Conservation (phyloP, 2,329 filamentous ascomycete genomes). For the Zalaria sp. region DNA sequence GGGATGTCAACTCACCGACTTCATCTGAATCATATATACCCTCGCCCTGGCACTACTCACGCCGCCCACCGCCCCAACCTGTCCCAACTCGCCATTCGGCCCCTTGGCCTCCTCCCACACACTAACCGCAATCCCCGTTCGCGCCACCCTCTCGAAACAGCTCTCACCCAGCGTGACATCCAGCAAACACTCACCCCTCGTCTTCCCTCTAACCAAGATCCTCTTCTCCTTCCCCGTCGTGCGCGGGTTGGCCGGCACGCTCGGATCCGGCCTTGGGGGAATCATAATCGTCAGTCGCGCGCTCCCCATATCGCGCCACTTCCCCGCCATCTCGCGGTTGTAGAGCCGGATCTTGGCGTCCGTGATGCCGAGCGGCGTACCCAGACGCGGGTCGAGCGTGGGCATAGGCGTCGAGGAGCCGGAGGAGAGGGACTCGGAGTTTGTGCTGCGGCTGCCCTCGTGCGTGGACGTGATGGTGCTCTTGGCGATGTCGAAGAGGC, state of each 20-base stretch:
- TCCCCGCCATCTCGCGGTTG: slow-evolving; percentile 55
- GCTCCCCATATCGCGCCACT: slow-evolving; percentile 86
- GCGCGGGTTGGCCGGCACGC: slow-evolving; percentile 21
- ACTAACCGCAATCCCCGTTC: slow-evolving; percentile 75
- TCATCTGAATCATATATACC: slow-evolving; percentile 47
- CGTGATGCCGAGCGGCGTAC: slow-evolving; percentile 48
- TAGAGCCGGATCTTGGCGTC: slow-evolving; percentile 83
- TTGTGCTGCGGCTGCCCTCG: slow-evolving; percentile 35
- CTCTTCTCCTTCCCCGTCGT: slow-evolving; percentile 60
- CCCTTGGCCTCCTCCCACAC: slow-evolving; percentile 56
- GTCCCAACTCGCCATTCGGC: slow-evolving; percentile 42
- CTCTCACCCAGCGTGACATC: slow-evolving; percentile 76
- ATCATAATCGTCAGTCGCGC: slow-evolving; percentile 71
- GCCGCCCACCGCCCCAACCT: slow-evolving; percentile 44
- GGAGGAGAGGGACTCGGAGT: slow-evolving; percentile 46
- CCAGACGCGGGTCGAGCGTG: slow-evolving; percentile 14
- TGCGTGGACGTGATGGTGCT: slow-evolving; percentile 52
- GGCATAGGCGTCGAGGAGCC: slow-evolving; percentile 24
- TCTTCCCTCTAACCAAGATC: slow-evolving; percentile 62
- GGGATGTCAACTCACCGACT: slow-evolving; percentile 16
- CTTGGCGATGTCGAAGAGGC: slow-evolving; percentile 68
- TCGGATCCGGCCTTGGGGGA: slow-evolving; percentile 36
- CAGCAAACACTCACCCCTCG: slow-evolving; percentile 52
- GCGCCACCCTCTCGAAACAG: slow-evolving; percentile 71
- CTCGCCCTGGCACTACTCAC: slow-evolving; percentile 38